These are phyloP conservation scores for sunflower (Helianthus annuus) DNA, from an alignment of 129 eudicot species.

Conservation along the genomic window DNA sequence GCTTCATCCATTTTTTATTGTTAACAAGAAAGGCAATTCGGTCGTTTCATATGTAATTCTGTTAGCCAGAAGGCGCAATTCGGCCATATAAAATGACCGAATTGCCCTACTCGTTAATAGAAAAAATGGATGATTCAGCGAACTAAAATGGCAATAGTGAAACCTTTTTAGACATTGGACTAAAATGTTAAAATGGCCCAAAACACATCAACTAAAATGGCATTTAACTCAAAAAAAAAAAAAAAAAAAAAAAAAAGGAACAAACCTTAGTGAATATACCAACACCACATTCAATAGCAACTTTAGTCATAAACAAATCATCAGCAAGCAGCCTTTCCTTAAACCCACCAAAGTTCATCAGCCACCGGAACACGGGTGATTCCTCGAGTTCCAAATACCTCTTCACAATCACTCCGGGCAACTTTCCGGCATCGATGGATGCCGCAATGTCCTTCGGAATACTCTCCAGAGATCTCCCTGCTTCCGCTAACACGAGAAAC, in stretches of 20 bases:
- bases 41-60: too few relatives aligned
- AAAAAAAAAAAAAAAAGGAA: neutral
- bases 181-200: too few relatives aligned
- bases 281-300: slow-evolving; percentile 81
- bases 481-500: slow-evolving; percentile 50
- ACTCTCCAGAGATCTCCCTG: slow-evolving; percentile 58
- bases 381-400: slow-evolving; percentile 70
- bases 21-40: too few relatives aligned
- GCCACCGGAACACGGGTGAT: slow-evolving; percentile 55
- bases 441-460: slow-evolving; percentile 73
- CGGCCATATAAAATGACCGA: too few relatives aligned
- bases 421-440: slow-evolving; percentile 53
- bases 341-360: slow-evolving; percentile 69
- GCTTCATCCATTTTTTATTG: too few relatives aligned
- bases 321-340: slow-evolving; percentile 79
- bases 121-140: too few relatives aligned
- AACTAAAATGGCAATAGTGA: too few relatives aligned
- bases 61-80: too few relatives aligned
- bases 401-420: slow-evolving; percentile 54
- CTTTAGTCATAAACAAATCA: slow-evolving; percentile 79
- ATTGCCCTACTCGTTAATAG: too few relatives aligned
- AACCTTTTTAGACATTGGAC: too few relatives aligned
- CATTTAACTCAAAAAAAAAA: too few relatives aligned
- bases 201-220: too few relatives aligned
- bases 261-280: slow-evolving; percentile 78